Evolutionary conservation across 2,329 filamentous ascomycete genomes (phyloP), one percentile per base, ranked within the genome.

Genomic region (Helicocarpus griseus): DNA sequence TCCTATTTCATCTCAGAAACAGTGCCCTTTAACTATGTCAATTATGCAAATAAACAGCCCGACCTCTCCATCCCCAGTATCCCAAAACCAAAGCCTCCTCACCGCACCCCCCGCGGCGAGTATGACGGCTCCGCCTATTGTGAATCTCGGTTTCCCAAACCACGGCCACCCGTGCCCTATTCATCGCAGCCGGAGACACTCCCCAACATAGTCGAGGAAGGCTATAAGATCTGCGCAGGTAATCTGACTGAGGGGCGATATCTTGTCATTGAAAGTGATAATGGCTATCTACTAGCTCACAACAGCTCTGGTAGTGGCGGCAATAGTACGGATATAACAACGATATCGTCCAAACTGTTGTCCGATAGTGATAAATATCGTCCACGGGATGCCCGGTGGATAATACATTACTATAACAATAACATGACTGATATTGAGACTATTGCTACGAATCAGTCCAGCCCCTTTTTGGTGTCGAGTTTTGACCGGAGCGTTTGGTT

Each of bases 231-330:
- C 29, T 68, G 77, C 28, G 66, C 77, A 2, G 77, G 78, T 1
- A 66, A 71, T 21, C 63, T 80, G 24, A 79, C 76, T 4, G 77
- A 80, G 58, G 78, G 77, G 9, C 74, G 77, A 17, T 79, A 74
- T 57, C 67, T 80, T 13, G 73, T 74, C 4, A 74, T 80, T 50
- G 40, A 49, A 26, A 24, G 26, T 24, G 45, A 50, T n/a, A 31
- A 38, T 7, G 51, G 49, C 17, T 43, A 38, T 38, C 38, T 53
- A 13, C 33, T 51, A 13, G 14, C 51, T 17, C 51, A 52, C 24
- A 47, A 51, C 24, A 24, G 5, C 13, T 24, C 40, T 14, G 8
- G n/a, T 19, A 14, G 47, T 19, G 22, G 43, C 33, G 21, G 22
- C 11, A 29, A 31, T 45, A 5, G 21, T 44, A 21, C n/a, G 4